These are phyloP conservation scores for Plasmodium cynomolgi DNA, from an alignment of 169 alveolate species.

Conservation along the genomic window DNA sequence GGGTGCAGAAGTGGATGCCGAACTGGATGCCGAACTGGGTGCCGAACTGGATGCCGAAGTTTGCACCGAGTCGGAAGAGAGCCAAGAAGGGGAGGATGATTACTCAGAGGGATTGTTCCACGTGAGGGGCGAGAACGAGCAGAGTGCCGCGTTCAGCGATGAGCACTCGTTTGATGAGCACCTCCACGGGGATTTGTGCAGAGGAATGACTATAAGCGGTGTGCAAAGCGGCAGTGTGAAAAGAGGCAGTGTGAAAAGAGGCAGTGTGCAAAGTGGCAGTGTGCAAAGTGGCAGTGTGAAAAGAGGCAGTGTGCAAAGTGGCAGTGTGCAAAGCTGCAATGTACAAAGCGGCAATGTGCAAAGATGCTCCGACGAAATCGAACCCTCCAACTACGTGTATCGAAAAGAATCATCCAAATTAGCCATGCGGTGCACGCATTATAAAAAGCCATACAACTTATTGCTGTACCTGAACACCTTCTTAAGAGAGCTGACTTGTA, in stretches of 20 bases:
- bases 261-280: too few species aligned
- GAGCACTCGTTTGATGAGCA: background rate
- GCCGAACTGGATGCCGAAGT: background rate
- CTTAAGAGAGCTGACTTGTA: background rate
- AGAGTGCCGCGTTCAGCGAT: background rate
- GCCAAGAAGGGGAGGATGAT: background rate
- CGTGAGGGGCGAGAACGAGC: background rate
- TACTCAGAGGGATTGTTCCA: background rate
- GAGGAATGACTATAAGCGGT: background rate
- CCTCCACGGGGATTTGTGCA: background rate
- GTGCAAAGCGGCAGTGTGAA: too few species aligned
- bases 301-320: too few species aligned
- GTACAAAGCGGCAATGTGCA: background rate
- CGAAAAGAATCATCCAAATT: background rate
- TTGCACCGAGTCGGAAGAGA: background rate
- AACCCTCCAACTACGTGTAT: background rate
- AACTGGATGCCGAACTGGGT: background rate
- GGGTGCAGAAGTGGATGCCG: too few species aligned
- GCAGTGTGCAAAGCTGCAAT: too few species aligned
- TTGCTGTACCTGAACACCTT: slow-evolving; percentile 6
- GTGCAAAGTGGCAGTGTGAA: too few species aligned
- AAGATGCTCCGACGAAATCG: background rate
- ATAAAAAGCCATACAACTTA: background rate
- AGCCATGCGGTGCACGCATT: background rate
- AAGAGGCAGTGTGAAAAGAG: too few species aligned